These are phyloP conservation scores for Postia placenta DNA, from an alignment of 768 basidiomycete species.

Conservation along the genomic window DNA sequence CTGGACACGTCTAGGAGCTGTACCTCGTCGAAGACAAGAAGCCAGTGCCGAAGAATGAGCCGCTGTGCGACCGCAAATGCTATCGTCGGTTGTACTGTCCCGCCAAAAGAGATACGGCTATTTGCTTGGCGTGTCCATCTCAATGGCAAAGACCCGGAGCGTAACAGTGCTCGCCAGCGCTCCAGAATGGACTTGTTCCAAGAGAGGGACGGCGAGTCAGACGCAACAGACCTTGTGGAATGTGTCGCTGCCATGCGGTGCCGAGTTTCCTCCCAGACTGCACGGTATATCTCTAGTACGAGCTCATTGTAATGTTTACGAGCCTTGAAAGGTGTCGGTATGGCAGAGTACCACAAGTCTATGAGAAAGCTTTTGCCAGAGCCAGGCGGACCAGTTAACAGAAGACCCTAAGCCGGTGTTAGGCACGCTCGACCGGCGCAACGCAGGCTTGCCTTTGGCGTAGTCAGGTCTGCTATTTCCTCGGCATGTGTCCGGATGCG, in stretches of 20 bases:
- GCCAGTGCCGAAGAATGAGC: conserved; percentile 40
- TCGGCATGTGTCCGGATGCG: conserved; percentile 41
- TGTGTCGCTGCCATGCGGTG: conserved; percentile 29
- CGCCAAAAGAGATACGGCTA: conserved; percentile 15
- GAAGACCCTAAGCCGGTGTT: conserved; percentile 33
- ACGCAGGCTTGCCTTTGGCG: conserved; percentile 38
- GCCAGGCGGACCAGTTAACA: conserved; percentile 46
- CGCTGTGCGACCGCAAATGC: conserved; percentile 40
- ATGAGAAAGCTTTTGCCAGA: conserved; percentile 50
- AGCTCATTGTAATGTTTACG: conserved; percentile 55
- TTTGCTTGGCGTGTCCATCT: conserved; percentile 23
- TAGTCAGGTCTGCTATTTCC: conserved; percentile 42
- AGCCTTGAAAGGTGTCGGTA: conserved; percentile 47
- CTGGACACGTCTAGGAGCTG: conserved; percentile 58
- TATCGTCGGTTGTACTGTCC: conserved; percentile 27
- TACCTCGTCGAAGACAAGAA: conserved; percentile 53
- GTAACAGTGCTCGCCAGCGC: conserved; percentile 24
- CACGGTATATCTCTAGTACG: conserved; percentile 48
- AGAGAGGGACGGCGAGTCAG: conserved; percentile 11
- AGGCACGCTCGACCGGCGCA: not conserved
- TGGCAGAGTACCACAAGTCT: conserved; percentile 47
- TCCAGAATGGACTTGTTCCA: conserved; percentile 18
- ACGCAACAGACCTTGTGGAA: conserved; percentile 8
- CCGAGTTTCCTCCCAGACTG: conserved; percentile 46
- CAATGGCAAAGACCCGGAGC: conserved; percentile 22